Evolutionary conservation across 768 basidiomycete genomes (phyloP), one percentile per base, ranked within the genome.

Genomic region (Favolaschia claudopus): DNA sequence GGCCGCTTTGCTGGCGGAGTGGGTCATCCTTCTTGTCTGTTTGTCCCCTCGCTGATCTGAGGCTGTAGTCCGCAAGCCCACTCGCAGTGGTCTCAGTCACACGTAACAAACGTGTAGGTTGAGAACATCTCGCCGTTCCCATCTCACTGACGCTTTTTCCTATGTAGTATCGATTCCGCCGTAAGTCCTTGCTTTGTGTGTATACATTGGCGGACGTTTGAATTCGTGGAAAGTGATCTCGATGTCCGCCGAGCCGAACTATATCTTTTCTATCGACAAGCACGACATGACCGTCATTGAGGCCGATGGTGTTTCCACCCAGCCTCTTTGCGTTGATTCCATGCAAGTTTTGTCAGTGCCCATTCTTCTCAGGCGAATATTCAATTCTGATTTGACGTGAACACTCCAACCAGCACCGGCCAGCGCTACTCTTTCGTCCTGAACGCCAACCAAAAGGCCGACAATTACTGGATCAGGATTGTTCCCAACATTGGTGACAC

Each of bases 391-490:
- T n/a, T n/a, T n/a, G n/a, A n/a, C n/a, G n/a, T n/a, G n/a, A n/a
- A n/a, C n/a, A n/a, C n/a, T n/a, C n/a, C 20, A 3, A 1, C 7
- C 31, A 54, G 48, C 7, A 53, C 63, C 60, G 76, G 73, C 13
- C 77, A 78, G 50, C 71, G 77, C 2, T 79, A 78, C 55, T 78
- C 77, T 0, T 67, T 74, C 29, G 66, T 74, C 7, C 39, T 84
- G 17, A 70, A 73, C 1, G 80, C 82, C 8, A 73, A 77, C 62
- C 73, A 81, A 55, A 63, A 70, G 9, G 70, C 79, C 12, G 72
- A 63, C 34, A 84, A 83, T 62, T 84, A 82, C 64, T 82, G 80
- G 74, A 68, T 78, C 36, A 68, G 73, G 47, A 65, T 74, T 42
- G 60, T 71, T 51, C 67, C 66, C 50, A 61, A 64, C 58, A 44